Percentiles rank a stretch among this genome's conserved stretches.
phyloP scores from a whole-genome alignment of 371 early-diverging fungal species.

The Mortierella sp. region DNA sequence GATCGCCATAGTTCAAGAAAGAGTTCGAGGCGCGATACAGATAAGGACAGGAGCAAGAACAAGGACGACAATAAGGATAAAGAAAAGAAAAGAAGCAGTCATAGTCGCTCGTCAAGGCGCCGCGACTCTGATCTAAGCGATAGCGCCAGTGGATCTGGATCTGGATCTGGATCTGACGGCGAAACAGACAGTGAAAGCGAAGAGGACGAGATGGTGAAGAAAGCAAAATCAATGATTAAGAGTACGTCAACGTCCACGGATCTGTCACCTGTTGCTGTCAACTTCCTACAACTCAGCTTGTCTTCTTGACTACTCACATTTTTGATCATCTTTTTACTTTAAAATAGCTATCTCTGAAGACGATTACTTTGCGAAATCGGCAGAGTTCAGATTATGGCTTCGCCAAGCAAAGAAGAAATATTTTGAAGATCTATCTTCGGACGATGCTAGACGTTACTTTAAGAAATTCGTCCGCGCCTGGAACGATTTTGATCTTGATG shows the following conservation, averaged over 20 bases:
- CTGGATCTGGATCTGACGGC: conserved; percentile 17
- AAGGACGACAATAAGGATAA: conserved; percentile 11
- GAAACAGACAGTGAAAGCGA: conserved; percentile 28
- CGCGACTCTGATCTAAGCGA: conserved; percentile 11
- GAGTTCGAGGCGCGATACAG: conserved; percentile 14
- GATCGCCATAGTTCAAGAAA: conserved; percentile 14
- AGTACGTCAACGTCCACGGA: conserved; percentile 10
- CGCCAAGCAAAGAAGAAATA: conserved; percentile 77
- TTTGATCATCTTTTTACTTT: background rate
- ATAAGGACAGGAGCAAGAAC: conserved; percentile 16
- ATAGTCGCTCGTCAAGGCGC: conserved; percentile 21
- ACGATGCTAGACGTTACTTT: conserved; percentile 80
- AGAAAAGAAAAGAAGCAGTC: conserved; percentile 11
- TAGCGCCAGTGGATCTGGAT: conserved; percentile 10
- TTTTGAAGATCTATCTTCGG: conserved; percentile 79
- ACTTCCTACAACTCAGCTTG: no score
- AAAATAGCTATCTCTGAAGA: conserved; percentile 60
- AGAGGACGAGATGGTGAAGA: conserved; percentile 46
- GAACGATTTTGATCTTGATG: conserved; percentile 75
- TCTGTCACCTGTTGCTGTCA: background rate
- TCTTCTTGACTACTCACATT: background rate
- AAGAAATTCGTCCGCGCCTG: conserved; percentile 83
- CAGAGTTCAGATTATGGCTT: conserved; percentile 89
- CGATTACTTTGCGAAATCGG: conserved; percentile 81
- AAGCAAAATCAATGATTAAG: conserved; percentile 53